Evolutionary conservation across 306 rosid genomes (phyloP), one percentile per base, ranked within the genome.

Genomic region (Castanea mollissima): DNA sequence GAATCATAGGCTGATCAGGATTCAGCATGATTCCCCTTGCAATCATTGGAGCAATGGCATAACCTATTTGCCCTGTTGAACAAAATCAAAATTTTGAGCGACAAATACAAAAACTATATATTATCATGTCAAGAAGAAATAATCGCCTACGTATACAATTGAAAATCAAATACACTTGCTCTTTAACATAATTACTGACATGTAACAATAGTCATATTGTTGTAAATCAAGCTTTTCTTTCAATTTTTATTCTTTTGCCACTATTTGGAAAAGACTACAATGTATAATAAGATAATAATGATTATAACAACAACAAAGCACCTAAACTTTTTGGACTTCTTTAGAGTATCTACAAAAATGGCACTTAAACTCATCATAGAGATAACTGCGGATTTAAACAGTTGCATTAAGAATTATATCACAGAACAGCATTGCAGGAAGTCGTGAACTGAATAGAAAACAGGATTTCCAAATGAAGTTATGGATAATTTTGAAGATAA

Each of bases 41-140:
- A 14, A 91, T 84, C 97, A 92, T 92, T 21, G 97, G 93, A 75
- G 79, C 93, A 75, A 92, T 86, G 5, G 96, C 96, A 86, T 92
- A 92, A 6, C 97, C 93, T 72, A 92, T 92, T 89, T 91, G 94
- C 54, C 96, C 94, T 92, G 87, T 83, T 76, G 1, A 49, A 65
- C 57, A 76, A 69, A 78, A 77, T 29, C 58, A 52, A 54, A 74
- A 60, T 29, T 32, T 5, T 29, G 12, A 80, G 38, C 51, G 8
- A 23, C 58, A 35, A 8, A 10, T 51, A 55, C 49, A 23, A 57
- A 19, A 71, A 21, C 0, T 25, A 0, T 38, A 6, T 38, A 13
- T 56, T 64, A 51, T 12, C 55, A 62, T 29, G 25, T 70, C 31
- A 27, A 46, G 54, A 44, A 29, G 49, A 29, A n/a, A 49, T 59